Base-by-base conservation (phyloP, 176 grass and related monocot genomes). In the Musa beccarii region DNA sequence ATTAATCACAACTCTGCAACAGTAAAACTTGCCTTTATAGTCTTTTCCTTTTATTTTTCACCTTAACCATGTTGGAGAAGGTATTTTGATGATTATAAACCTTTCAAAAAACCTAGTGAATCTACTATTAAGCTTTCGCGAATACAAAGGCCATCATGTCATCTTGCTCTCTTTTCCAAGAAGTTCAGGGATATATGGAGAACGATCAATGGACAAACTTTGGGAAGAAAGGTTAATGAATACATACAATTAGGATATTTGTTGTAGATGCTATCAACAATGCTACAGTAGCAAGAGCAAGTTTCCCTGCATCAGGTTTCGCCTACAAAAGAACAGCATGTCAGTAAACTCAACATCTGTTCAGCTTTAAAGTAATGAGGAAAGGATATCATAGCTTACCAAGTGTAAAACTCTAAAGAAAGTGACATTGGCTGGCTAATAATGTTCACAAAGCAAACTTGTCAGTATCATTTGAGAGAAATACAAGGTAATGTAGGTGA, bases 161-260 rank as follows among this genome's bases (percentile, higher is more conserved):
- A 8, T 74, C 10, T 55, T 2, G 19, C 10, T 68, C 21, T 79
- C 79, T 24, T 73, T 23, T 50, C 73, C 79, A 62, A 21, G 10
- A 69, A 68, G 25, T 72, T 55, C 64, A 34, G 77, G 71, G 65
- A 28, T 12, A 69, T 1, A 20, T 79, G 1, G 20, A 11, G 14
- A 15, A 29, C 13, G 29, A 2, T 12, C 24, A 56, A 53, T 4
- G 2, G 22, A 55, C 34, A 11, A 57, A 49, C 12, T 15, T 55
- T 2, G 34, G 12, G 17, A 57, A 52, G 11, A 73, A 67, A 52
- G 54, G 20, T 29, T 24, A 78, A 84, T 52, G 19, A 73, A 20
- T 84, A 91, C 88, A 76, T 94, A 94, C 95, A 89, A 99, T 79
- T 66, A 99, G 86, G 84, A 99, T 78, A 87, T 82, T 99, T 25